These are phyloP conservation scores for Allomyces macrogynus DNA, from an alignment of 192 early-diverging fungal species.

Conservation along the genomic window DNA sequence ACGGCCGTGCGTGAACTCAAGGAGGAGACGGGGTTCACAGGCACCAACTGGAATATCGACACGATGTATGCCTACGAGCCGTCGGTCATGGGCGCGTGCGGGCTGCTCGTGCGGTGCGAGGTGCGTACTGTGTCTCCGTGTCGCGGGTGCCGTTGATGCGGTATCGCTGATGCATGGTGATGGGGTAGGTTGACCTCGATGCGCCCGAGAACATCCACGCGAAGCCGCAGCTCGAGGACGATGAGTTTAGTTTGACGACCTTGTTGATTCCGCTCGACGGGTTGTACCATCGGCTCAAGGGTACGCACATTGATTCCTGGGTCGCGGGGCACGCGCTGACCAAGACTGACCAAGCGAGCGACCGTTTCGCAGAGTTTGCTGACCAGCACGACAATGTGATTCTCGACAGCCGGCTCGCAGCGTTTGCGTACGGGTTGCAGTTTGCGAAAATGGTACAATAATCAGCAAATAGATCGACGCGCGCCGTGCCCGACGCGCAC, in stretches of 20 bases:
- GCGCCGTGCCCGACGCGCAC: no score
- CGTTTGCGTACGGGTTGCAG: background rate
- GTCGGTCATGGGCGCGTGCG: conserved; percentile 10
- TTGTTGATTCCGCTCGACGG: conserved; percentile 1
- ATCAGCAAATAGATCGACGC: no score
- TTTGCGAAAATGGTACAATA: background rate
- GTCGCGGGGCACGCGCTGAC: no score
- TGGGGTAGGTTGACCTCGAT: conserved; percentile 3
- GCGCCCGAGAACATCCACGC: conserved; percentile 2
- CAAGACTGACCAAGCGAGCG: no score
- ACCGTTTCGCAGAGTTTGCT: background rate
- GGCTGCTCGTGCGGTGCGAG: conserved; percentile 2
- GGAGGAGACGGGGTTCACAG: conserved; percentile 10
- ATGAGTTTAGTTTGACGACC: conserved; percentile 10
- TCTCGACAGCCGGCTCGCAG: background rate
- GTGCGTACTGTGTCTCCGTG: no score
- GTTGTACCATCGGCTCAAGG: conserved; percentile 3
- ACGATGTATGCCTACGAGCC: conserved; percentile 11
- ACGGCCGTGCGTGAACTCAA: conserved; percentile 9
- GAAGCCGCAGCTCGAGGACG: conserved; percentile 3
- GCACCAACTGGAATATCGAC: background rate
- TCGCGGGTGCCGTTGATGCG: no score
- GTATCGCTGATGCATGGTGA: no score
- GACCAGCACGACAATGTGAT: background rate
- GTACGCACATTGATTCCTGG: no score